Percentiles rank a stretch among this genome's conserved stretches.
phyloP scores from a whole-genome alignment of 2,329 filamentous ascomycete species.

The Penicillium sp. region DNA sequence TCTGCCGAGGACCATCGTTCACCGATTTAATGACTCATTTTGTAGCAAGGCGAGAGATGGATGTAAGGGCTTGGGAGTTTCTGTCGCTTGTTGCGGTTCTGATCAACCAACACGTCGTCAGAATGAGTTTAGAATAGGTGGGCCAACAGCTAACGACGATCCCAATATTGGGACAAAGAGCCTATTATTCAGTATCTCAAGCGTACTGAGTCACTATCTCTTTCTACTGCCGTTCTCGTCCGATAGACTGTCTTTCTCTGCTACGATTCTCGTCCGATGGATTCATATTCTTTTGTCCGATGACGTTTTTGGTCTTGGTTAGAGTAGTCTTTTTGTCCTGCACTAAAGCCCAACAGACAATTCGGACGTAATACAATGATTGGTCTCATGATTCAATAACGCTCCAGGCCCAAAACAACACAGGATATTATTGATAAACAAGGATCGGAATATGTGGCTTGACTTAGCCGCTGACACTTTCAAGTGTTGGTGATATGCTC shows the following conservation, averaged over 20 bases:
- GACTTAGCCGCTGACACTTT: not conserved
- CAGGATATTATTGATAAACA: not conserved
- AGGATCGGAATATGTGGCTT: not conserved
- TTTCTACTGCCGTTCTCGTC: not conserved
- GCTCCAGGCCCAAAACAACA: not conserved
- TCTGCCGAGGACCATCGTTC: not conserved
- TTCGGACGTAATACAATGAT: not conserved
- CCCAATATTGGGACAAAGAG: not conserved
- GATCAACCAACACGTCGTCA: not conserved
- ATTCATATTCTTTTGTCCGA: not conserved
- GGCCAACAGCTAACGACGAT: not conserved
- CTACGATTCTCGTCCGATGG: not conserved
- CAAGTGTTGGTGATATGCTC: not conserved
- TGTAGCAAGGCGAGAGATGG: not conserved
- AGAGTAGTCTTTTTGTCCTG: not conserved
- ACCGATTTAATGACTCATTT: slow-evolving; percentile 9
- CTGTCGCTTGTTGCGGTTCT: slow-evolving; percentile 6
- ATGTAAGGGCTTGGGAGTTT: not conserved
- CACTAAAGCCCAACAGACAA: not conserved
- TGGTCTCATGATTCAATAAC: not conserved
- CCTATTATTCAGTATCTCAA: not conserved
- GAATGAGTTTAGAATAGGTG: not conserved
- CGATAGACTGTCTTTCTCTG: not conserved
- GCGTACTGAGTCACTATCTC: not conserved
- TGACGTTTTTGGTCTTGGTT: not conserved